A percentile compares a stretch with the other conserved stretches of the same genome.
phyloP scores from a whole-genome alignment of 1,139 yeast species.

The Casaregolazyma suthepensis region DNA sequence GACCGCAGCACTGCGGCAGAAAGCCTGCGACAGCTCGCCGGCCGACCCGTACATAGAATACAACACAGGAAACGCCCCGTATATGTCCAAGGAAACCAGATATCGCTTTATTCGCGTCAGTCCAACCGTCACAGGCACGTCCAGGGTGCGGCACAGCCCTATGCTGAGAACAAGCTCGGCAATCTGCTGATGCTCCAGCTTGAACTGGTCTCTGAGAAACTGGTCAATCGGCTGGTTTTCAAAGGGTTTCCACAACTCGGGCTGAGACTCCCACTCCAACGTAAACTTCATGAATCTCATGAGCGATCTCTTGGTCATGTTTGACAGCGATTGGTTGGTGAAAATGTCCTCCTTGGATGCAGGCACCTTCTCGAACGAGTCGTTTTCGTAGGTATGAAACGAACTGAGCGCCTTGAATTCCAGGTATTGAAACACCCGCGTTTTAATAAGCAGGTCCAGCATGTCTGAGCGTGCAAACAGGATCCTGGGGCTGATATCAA shows the following conservation, averaged over 20 bases:
- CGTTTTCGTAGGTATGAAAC: constrained; percentile 89
- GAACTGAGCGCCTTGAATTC: constrained; percentile 86
- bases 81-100: constrained; percentile 79
- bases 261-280: constrained; percentile 55
- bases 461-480: constrained; percentile 86
- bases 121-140: constrained; percentile 66
- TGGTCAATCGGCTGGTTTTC: constrained; percentile 49
- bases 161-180: constrained; percentile 80
- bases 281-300: constrained; percentile 94
- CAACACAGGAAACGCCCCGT: constrained; percentile 90
- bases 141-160: constrained; percentile 62
- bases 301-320: constrained; percentile 71
- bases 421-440: constrained; percentile 83
- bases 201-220: constrained; percentile 59
- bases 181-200: constrained; percentile 65
- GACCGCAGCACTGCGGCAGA: constrained; percentile 96
- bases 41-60: constrained; percentile 94
- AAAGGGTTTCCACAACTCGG: constrained; percentile 49
- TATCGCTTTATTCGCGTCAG: constrained; percentile 77
- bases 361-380: constrained; percentile 72
- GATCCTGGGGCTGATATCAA: constrained; percentile 84
- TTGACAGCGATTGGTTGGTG: constrained; percentile 74
- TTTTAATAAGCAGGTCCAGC: constrained; percentile 66
- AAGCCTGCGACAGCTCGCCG: constrained; percentile 94
- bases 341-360: constrained; percentile 90